Evolutionary conservation across 345 rosid genomes (phyloP), one percentile per base, ranked within the genome.

Genomic region (Citrus medica): DNA sequence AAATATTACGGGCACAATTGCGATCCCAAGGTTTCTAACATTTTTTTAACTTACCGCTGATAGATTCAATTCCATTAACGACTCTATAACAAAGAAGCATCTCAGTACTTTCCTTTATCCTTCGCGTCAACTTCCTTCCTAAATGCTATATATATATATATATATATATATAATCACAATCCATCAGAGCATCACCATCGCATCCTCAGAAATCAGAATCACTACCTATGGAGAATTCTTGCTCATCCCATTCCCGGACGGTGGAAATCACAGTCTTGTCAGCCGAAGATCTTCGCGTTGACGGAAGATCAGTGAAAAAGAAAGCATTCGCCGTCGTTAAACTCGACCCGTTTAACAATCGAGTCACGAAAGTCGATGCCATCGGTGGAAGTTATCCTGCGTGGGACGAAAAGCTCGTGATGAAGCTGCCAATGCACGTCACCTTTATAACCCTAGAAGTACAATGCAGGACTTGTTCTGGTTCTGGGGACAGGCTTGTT

Each of bases 221-320:
- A 66, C 69, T 7, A n/a, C 1, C 3, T 2, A 67, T 80, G 82
- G 79, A 74, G 22, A 46, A 32, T 2, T 25, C 46, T 28, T 22
- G 21, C 1, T 61, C 28, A 24, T 1, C 79, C 22, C 74, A 46
- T 24, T 16, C 74, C 37, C 28, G 82, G 32, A 62, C 74, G 42
- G 7, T 91, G 2, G 93, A 91, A 83, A 83, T 91, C 66, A 84
- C 86, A 22, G 21, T 86, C 7, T 82, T 88, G 38, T 90, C 94
- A 0, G 91, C 87, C 17, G 94, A 93, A 79, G 89, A 85, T 48
- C 85, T 91, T 35, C 79, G 78, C 8, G 40, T 85, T 4, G 61
- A 86, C 14, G 69, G 89, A 19, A 89, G 80, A 81, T 78, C 86
- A 1, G 48, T 88, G 62, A 86, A 83, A 76, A 86, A 69, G 58